These are phyloP conservation scores for Abrus pulchellus DNA, from an alignment of 306 rosid genomes.

Conservation along the genomic window DNA sequence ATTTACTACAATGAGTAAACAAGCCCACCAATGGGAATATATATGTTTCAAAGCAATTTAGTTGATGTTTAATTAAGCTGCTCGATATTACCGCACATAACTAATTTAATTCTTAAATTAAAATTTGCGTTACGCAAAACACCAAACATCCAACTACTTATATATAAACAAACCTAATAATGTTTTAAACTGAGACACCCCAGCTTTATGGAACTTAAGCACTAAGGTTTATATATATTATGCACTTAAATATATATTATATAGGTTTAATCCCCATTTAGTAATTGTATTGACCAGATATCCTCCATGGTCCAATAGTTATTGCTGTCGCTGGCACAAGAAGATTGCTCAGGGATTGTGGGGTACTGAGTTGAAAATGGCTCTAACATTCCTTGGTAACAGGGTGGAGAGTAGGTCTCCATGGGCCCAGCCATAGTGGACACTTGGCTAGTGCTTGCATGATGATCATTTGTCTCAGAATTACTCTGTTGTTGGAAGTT, in stretches of 20 bases:
- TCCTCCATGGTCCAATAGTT: slow-evolving; percentile 83
- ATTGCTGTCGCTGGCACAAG: slow-evolving; percentile 42
- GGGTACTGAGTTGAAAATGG: slow-evolving; percentile 45
- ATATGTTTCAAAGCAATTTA: background rate
- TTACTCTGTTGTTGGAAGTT: slow-evolving; percentile 52
- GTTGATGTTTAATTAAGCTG: slow-evolving; percentile 28
- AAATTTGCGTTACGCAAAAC: slow-evolving; percentile 13
- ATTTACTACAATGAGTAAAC: slow-evolving; percentile 25
- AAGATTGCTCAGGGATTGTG: slow-evolving; percentile 35
- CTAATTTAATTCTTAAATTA: slow-evolving; percentile 4
- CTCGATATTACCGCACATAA: slow-evolving; percentile 50
- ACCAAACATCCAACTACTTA: slow-evolving; percentile 41
- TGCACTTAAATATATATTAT: background rate
- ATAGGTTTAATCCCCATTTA: slow-evolving; percentile 54
- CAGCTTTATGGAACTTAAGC: slow-evolving; percentile 17
- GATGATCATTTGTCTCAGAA: slow-evolving; percentile 46
- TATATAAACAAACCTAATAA: slow-evolving; percentile 48
- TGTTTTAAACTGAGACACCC: background rate
- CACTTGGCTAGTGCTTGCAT: slow-evolving; percentile 63
- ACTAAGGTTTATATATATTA: slow-evolving; percentile 21
- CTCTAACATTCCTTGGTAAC: slow-evolving; percentile 42
- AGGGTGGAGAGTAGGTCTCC: slow-evolving; percentile 54
- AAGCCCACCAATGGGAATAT: background rate
- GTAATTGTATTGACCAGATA: slow-evolving; percentile 83
- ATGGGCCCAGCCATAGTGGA: slow-evolving; percentile 51